Base-by-base conservation (phyloP, 352 stramenopile genomes). In the Achlya hypogyna region DNA sequence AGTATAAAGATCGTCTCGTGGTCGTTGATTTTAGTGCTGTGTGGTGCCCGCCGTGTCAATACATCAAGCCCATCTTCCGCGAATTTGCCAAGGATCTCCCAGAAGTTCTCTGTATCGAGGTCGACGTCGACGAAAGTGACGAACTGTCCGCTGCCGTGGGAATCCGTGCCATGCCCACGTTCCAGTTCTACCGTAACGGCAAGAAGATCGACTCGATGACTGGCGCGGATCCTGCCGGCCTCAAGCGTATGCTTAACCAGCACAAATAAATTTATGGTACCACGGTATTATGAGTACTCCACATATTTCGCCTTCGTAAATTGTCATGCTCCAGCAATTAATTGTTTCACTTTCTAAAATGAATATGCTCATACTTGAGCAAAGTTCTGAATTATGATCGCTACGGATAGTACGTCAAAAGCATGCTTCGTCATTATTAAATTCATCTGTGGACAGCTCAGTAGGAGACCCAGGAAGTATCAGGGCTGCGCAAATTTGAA, bases 81-180 rank as follows among this genome's bases (percentile, higher is more conserved):
- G 85, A 92, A 45, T 70, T 96, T 22, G 89, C 81, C 62, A 84
- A 81, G 71, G 90, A 89, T 65, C 88, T 91, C 51, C 77, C 80
- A 32, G 87, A 79, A 69, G 82, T 82, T 20, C 78, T 93, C 56
- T 95, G 95, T 71, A 73, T 95, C 51, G 93, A 93, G 69, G 84
- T 96, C 38, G 87, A 96, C 47, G 87, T 96, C 18, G 87, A 96
- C 56, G 86, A 92, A 28, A 63, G 45, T 14, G 51, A 66, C 51
- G 40, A 38, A 12, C 23, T 28, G 16, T 53, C 28, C 34, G 51
- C 28, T 3, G 51, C 40, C 28, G n/a, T 66, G 68, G 88, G 83
- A 25, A 88, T 98, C 72, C 79, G 71, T 10, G 86, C 89, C 34
- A 98, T 98, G 91, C 93, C 93, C 6, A 98, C 93, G 28, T 98